Evolutionary conservation across 2,329 filamentous ascomycete genomes (phyloP), one percentile per base, ranked within the genome.

Genomic region (Colletotrichum sp.): DNA sequence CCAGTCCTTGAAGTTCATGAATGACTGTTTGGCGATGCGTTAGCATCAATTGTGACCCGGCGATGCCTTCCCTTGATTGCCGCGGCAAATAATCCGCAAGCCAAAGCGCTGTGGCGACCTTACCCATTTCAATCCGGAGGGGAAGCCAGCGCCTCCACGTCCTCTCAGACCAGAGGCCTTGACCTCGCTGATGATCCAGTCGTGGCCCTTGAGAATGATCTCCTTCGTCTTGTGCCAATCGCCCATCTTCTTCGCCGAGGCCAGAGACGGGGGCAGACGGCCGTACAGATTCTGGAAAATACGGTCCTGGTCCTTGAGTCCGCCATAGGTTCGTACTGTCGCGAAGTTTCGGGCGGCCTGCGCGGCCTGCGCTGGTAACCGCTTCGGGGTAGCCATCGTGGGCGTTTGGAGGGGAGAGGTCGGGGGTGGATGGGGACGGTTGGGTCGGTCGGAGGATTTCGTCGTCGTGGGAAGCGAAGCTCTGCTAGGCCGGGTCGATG

Each of bases 1-100:
- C 97, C 97, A 99, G 82, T 96, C 97, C 88, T 98, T 98, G 90
- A 96, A 96, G 91, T 99, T 99, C 97, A 99, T 99, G 87, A 99
- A 99, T 66, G 96, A 98, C 96, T 98, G 36, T 24, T 78, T 75
- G 58, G 43, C 67, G 34, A 24, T 38, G 32, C 21, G 60, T 32
- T 26, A 32, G 62, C 62, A 60, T 74, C 64, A 71, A 52, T 66
- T 56, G 24, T 52, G 52, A 30, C 66, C 26, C 38, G 38, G 21
- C 34, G 28, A n/a, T 21, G 48, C 60, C 38, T 65, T 75, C 73
- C 70, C 60, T 66, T 61, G 69, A 71, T 56, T 56, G 62, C 61
- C 66, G 66, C 68, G 52, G 60, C 65, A 69, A 36, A 62, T 67
- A 66, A 67, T 67, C 26, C 36, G 55, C 36, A 62, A 32, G 21